phyloP scores from a whole-genome alignment of 495 filamentous ascomycete species.

The Penicillium coffeae region DNA sequence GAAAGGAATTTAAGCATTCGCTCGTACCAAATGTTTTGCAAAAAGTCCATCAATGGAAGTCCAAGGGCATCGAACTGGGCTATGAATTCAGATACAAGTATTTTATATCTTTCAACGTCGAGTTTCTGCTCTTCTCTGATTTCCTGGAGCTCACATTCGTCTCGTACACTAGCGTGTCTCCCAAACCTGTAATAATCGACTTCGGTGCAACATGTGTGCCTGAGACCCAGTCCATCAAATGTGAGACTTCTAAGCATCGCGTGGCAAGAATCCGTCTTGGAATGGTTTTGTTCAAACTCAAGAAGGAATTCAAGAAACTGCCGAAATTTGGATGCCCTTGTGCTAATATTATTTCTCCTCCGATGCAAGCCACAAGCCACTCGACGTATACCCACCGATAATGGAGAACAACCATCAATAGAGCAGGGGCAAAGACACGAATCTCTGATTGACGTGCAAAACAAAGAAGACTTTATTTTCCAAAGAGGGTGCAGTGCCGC shows the following conservation, averaged over 20 bases:
- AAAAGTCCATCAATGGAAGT: constrained; percentile 6
- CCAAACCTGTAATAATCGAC: background rate
- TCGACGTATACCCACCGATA: background rate
- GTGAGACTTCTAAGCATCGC: constrained; percentile 5
- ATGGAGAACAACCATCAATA: constrained; percentile 5
- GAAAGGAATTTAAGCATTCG: constrained; percentile 8
- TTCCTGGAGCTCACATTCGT: constrained; percentile 4
- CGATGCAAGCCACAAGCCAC: background rate
- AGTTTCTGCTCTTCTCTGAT: constrained; percentile 6
- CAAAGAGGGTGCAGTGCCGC: too few relatives aligned
- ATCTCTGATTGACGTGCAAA: too few relatives aligned
- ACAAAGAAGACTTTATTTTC: too few relatives aligned
- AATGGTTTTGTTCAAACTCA: constrained; percentile 1
- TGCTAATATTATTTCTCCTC: too few relatives aligned
- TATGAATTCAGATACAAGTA: constrained; percentile 7
- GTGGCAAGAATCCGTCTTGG: background rate
- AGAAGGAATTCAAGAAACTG: constrained; percentile 1
- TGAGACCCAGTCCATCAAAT: constrained; percentile 7
- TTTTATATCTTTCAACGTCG: background rate
- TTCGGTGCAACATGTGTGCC: constrained; percentile 8
- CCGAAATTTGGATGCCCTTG: too few relatives aligned
- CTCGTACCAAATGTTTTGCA: constrained; percentile 4
- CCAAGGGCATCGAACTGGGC: constrained; percentile 3
- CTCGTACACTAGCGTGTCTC: too few relatives aligned
- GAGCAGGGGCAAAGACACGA: constrained; percentile 4